These are phyloP conservation scores for Eutrema salsugineum DNA, from an alignment of 441 rosid genomes.

Conservation along the genomic window DNA sequence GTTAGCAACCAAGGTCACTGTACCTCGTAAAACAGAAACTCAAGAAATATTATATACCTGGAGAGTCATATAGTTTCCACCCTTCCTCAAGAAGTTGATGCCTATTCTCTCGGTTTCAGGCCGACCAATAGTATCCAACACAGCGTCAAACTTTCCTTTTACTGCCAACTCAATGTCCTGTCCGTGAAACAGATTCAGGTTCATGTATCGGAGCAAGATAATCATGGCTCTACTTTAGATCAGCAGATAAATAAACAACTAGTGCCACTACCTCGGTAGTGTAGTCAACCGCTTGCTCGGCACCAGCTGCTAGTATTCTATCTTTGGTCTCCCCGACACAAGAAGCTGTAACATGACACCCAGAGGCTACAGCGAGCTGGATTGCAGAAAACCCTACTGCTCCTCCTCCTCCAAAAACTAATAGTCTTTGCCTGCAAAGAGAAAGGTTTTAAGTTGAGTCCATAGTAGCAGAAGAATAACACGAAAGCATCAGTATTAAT, in stretches of 20 bases:
- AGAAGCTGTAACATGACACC: conserved; percentile 74
- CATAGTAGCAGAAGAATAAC: background rate
- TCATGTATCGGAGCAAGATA: conserved; percentile 1
- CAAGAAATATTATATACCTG: conserved; percentile 44
- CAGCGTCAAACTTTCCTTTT: conserved; percentile 86
- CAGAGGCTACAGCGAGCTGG: conserved; percentile 77
- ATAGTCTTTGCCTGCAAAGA: conserved; percentile 66
- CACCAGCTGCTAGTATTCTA: conserved; percentile 69
- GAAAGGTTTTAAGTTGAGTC: background rate
- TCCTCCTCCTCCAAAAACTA: conserved; percentile 90
- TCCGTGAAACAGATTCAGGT: conserved; percentile 8
- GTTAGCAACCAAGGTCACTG: background rate
- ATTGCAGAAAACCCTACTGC: conserved; percentile 94
- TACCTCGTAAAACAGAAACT: background rate
- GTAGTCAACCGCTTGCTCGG: conserved; percentile 89
- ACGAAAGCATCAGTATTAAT: background rate
- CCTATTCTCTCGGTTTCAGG: conserved; percentile 85
- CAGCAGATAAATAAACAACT: conserved; percentile 1
- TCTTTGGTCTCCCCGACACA: conserved; percentile 73
- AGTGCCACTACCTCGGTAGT: conserved; percentile 53
- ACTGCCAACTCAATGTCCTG: conserved; percentile 84
- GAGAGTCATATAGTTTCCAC: conserved; percentile 95
- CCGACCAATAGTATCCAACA: conserved; percentile 91
- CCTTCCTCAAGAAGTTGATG: conserved; percentile 68
- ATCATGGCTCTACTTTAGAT: background rate